Evolutionary conservation across 2,329 filamentous ascomycete genomes (phyloP), one percentile per base, ranked within the genome.

Genomic region (Trichoderma atrobrunneum): DNA sequence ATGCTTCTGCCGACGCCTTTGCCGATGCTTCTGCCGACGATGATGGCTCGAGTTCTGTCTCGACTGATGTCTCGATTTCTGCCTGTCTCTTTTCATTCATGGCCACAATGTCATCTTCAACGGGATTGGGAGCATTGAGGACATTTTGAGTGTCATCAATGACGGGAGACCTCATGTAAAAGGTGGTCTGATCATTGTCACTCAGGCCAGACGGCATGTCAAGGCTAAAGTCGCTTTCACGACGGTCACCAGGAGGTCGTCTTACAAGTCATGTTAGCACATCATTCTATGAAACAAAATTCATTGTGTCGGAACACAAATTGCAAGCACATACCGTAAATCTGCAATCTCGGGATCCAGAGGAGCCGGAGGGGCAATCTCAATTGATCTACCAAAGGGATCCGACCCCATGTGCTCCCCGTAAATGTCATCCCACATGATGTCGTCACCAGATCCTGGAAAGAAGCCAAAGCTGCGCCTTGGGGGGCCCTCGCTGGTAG

Each of bases 381-480:
- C 30, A 7, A 24, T 24, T 7, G 34, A 18, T 30, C 26, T 39
- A 10, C 21, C 51, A 39, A 67, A 67, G 7, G 51, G 30, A 32
- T 67, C 64, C 2, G 18, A 28, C 5, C 8, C 24, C 12, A 26
- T 28, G 0, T 67, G 10, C 11, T 59, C 54, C 6, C 51, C 48
- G 24, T 43, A 67, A n/a, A 57, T 39, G 3, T 59, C 51, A n/a
- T 67, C 64, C 64, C 64, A 67, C 7, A 57, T n/a, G 26, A 24
- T 36, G 51, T 39, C 51, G 16, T 67, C 76, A 78, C 5, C 79
- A 83, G 14, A 11, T 18, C 86, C 82, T 28, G 84, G 79, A 32
- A 84, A 79, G 72, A 85, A 88, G 0, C 85, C 87, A 74, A 90
- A 80, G 73, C 87, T 89, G 2, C 84, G 76, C 34, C 87, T 80